These are phyloP conservation scores for Cyclostephanos tholiformis DNA, from an alignment of 108 stramenopile genomes.

Conservation along the genomic window DNA sequence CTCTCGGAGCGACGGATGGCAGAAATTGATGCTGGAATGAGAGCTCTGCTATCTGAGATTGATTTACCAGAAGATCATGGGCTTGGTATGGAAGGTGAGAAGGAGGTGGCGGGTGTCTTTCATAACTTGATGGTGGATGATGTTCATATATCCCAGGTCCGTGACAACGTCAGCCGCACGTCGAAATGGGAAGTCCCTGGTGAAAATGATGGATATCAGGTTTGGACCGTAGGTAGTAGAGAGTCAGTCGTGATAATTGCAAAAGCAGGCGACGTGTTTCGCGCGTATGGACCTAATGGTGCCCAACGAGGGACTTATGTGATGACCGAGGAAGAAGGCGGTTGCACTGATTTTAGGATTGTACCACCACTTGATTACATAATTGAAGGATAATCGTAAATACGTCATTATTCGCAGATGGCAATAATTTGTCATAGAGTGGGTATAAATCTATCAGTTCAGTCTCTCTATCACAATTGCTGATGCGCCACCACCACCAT, in stretches of 20 bases:
- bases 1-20: conserved; percentile 39
- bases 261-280: conserved; percentile 37
- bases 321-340: conserved; percentile 20
- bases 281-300: conserved; percentile 19
- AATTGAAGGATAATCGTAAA: neutral
- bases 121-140: conserved; percentile 37
- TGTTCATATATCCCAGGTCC: conserved; percentile 5
- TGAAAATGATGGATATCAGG: conserved; percentile 13
- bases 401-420: neutral
- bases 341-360: conserved; percentile 33
- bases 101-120: conserved; percentile 34
- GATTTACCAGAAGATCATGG: conserved; percentile 47
- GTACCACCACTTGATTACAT: neutral
- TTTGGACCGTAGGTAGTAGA: conserved; percentile 4
- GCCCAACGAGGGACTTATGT: conserved; percentile 4
- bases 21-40: conserved; percentile 35
- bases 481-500: conserved; percentile 98
- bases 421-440: neutral
- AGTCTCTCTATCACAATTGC: conserved; percentile 95
- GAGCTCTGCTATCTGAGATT: conserved; percentile 33
- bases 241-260: conserved; percentile 28
- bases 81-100: conserved; percentile 40
- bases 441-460: conserved; percentile 27
- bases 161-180: neutral
- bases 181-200: conserved; percentile 7